Evolutionary conservation across 2,329 filamentous ascomycete genomes (phyloP).

Genomic region (Ramichloridium luteum): DNA sequence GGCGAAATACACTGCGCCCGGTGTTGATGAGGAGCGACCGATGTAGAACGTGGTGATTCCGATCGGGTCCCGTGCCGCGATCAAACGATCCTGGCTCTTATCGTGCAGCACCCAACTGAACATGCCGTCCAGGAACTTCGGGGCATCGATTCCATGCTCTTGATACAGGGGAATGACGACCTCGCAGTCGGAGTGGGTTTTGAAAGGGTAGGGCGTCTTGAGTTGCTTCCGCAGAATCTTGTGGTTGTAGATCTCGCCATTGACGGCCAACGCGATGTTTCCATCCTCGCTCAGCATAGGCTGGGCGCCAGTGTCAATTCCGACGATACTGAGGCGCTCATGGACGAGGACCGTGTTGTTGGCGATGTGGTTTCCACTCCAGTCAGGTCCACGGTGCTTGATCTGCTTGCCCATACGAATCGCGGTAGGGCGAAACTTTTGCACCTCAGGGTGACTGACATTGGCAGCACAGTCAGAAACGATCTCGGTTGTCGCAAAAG

Average conservation of each 20-base stretch:
- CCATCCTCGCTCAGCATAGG: constrained; percentile 86
- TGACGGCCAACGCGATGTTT: constrained; percentile 83
- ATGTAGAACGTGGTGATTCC: constrained; percentile 97
- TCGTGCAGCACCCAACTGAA: constrained; percentile 98
- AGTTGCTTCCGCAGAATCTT: constrained; percentile 80
- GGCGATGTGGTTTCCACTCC: constrained; percentile 77
- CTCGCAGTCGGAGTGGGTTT: constrained; percentile 97
- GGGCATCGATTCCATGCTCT: constrained; percentile 82
- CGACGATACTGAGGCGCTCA: constrained; percentile 94
- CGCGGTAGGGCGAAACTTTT: constrained; percentile 91
- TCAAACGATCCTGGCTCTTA: constrained; percentile 80
- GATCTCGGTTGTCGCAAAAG: too few relatives aligned
- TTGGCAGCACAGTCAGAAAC: too few relatives aligned
- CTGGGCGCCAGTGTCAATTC: constrained; percentile 91
- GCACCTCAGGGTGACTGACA: constrained; percentile 81
- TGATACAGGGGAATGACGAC: constrained; percentile 97
- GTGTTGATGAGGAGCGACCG: constrained; percentile 71
- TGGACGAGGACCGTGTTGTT: constrained; percentile 96
- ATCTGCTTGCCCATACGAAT: constrained; percentile 91
- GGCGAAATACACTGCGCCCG: constrained; percentile 83
- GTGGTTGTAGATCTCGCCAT: constrained; percentile 99
- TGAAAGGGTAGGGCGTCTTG: constrained; percentile 82
- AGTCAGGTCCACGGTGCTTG: constrained; percentile 94
- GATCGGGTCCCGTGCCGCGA: constrained; percentile 92
- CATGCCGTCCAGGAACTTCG: constrained; percentile 94